These are phyloP conservation scores for Blastocystis sp. DNA, from an alignment of 352 stramenopile genomes.

Conservation along the genomic window DNA sequence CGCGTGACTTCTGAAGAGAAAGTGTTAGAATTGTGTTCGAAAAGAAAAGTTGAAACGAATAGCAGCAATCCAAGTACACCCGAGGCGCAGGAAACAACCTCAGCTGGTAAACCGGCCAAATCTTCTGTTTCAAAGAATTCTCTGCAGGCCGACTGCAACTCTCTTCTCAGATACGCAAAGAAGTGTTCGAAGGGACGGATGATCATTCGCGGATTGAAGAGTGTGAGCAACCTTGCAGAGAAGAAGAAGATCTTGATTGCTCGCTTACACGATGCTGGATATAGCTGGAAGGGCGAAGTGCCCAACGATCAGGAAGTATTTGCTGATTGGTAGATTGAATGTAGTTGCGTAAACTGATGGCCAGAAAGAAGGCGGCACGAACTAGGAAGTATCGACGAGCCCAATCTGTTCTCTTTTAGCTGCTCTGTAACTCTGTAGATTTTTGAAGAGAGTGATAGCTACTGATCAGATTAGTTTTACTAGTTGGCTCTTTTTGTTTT, in stretches of 20 bases:
- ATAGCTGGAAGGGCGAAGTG: not conserved
- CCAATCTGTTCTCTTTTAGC: not conserved
- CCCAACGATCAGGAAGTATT: not conserved
- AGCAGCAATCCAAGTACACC: not conserved
- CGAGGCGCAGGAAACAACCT: not conserved
- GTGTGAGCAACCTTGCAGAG: not conserved
- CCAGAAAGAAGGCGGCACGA: not conserved
- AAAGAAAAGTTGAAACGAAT: not conserved
- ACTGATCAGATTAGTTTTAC: not conserved
- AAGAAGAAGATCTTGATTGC: not conserved
- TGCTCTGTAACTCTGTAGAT: not conserved
- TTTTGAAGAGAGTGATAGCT: not conserved
- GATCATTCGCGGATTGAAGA: not conserved
- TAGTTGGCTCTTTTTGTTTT: not conserved
- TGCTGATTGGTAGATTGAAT: not conserved
- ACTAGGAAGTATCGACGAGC: not conserved
- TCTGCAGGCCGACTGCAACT: not conserved
- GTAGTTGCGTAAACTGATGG: not conserved
- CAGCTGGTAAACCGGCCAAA: not conserved
- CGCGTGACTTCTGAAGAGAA: not conserved
- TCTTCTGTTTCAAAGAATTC: not conserved
- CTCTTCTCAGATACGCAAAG: not conserved
- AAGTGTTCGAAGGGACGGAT: not conserved
- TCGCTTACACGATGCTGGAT: not conserved
- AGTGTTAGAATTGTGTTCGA: not conserved